Evolutionary conservation across 345 rosid genomes (phyloP).

Genomic region (Acer saccharum): DNA sequence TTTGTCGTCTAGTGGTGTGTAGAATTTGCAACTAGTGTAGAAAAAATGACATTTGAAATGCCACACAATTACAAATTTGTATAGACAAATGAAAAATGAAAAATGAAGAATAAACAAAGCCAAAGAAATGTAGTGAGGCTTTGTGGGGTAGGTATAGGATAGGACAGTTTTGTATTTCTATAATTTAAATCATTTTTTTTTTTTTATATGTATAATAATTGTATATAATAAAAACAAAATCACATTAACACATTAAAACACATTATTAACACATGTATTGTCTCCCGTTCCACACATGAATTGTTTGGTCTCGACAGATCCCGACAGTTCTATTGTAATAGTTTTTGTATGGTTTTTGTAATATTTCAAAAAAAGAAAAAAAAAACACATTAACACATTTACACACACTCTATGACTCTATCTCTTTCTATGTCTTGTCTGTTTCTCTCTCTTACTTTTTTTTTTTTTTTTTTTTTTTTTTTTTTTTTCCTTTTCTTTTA

Average conservation of each 20-base stretch:
- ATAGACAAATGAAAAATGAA: neutral
- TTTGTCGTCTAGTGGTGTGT: too few species aligned
- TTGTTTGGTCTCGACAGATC: too few species aligned
- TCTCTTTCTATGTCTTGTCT: neutral
- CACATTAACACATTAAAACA: too few species aligned
- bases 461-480: neutral
- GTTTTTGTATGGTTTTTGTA: too few species aligned
- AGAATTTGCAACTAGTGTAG: neutral
- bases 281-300: too few species aligned
- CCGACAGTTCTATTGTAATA: too few species aligned
- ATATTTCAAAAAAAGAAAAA: neutral
- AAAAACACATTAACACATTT: neutral
- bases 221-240: too few species aligned
- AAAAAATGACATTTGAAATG: conserved; percentile 26
- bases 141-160: conserved; percentile 36
- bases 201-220: too few species aligned
- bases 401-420: too few species aligned
- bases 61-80: neutral
- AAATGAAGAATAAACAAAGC: conserved; percentile 25
- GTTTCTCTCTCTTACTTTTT: neutral
- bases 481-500: too few species aligned
- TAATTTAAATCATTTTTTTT: too few species aligned
- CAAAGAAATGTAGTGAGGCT: conserved; percentile 11
- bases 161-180: conserved; percentile 33
- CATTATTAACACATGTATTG: too few species aligned